A percentile compares a stretch with the other conserved stretches of the same genome.
phyloP scores from a whole-genome alignment of 2,329 filamentous ascomycete genomes.

The Stagonosporopsis rhizophila region DNA sequence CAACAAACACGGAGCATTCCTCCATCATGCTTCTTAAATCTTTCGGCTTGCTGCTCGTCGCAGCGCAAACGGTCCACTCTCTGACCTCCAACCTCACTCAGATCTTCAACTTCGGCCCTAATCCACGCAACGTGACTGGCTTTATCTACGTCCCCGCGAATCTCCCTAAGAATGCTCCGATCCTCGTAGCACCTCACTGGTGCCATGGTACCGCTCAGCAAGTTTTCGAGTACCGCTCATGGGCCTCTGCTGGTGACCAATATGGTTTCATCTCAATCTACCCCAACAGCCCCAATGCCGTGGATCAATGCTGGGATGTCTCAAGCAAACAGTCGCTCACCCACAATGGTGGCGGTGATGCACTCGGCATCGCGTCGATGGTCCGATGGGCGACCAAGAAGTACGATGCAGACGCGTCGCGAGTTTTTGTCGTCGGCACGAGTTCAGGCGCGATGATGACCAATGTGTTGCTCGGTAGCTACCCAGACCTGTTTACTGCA shows the following conservation, averaged over 20 bases:
- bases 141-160: slow-evolving; percentile 45
- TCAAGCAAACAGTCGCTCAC: slow-evolving; percentile 42
- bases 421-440: slow-evolving; percentile 45
- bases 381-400: slow-evolving; percentile 40
- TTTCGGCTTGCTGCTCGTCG: slow-evolving; percentile 23
- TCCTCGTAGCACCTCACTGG: slow-evolving; percentile 45
- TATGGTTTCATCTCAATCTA: slow-evolving; percentile 49
- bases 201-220: slow-evolving; percentile 43
- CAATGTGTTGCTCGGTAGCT: slow-evolving; percentile 42
- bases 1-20: background rate
- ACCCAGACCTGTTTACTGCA: slow-evolving; percentile 46
- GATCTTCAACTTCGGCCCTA: slow-evolving; percentile 40
- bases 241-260: slow-evolving; percentile 39
- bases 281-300: slow-evolving; percentile 37
- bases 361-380: slow-evolving; percentile 44
- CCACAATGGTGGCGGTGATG: slow-evolving; percentile 45
- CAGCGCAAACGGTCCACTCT: slow-evolving; percentile 24
- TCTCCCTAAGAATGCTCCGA: slow-evolving; percentile 37
- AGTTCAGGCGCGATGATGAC: slow-evolving; percentile 49
- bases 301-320: slow-evolving; percentile 47
- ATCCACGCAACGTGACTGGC: slow-evolving; percentile 43
- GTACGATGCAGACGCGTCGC: slow-evolving; percentile 37
- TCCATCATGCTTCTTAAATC: slow-evolving; percentile 9
- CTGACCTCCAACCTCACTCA: slow-evolving; percentile 39
- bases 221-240: slow-evolving; percentile 38